A percentile compares a stretch with the other conserved stretches of the same genome.
Evolutionary conservation across 176 grass and related monocot genomes (phyloP).

Genomic region (Zoysia pacifica): DNA sequence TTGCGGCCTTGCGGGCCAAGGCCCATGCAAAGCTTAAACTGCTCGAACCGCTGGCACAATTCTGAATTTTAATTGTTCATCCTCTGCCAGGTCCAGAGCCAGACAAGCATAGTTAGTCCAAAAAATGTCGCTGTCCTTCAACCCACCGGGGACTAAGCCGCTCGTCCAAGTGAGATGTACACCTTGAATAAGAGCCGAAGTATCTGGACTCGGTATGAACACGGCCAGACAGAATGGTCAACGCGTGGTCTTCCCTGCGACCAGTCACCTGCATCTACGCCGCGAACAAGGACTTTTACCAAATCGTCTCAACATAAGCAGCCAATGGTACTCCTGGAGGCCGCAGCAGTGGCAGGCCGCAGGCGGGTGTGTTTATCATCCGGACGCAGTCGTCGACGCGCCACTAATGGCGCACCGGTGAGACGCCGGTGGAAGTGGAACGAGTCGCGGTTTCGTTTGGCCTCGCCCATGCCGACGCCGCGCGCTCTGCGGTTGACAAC

Average conservation of each 20-base stretch:
- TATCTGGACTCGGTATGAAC: not conserved
- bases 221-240: not conserved
- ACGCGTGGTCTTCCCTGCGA: not conserved
- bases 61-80: no score
- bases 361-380: no score
- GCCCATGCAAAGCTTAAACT: no score
- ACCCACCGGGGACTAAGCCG: not conserved
- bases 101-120: no score
- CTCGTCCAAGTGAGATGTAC: not conserved
- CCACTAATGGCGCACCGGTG: constrained; percentile 22
- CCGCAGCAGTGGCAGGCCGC: not conserved
- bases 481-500: not conserved
- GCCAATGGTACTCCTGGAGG: not conserved
- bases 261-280: constrained; percentile 1
- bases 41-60: no score
- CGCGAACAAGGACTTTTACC: not conserved
- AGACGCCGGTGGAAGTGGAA: not conserved
- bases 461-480: not conserved
- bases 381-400: not conserved
- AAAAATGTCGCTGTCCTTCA: not conserved
- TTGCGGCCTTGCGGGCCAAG: no score
- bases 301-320: not conserved
- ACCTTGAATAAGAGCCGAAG: not conserved
- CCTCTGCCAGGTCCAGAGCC: no score
- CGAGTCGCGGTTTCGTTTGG: not conserved